Conservation (phyloP, 2,329 filamentous ascomycete species). For the Neonectria hederae region DNA sequence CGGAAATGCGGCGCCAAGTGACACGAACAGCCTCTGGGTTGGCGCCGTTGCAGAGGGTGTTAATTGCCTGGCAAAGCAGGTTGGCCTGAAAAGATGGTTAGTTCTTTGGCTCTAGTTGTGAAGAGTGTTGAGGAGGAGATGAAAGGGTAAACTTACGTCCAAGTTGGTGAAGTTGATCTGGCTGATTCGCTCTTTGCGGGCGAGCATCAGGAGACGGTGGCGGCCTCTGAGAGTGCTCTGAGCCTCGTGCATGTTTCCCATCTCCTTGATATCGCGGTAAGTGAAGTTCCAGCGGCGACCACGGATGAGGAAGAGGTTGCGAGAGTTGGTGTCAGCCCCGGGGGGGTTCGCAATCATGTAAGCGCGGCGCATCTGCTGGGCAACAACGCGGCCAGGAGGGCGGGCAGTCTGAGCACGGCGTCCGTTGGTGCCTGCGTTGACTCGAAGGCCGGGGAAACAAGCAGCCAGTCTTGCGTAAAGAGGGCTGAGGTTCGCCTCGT, state of each 20-base stretch:
- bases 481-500: background rate
- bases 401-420: too few relatives aligned
- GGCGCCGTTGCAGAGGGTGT: accelerated
- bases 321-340: background rate
- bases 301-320: background rate
- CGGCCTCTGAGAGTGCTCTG: background rate
- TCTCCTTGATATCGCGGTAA: background rate
- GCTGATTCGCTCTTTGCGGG: background rate
- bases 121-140: too few relatives aligned
- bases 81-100: background rate
- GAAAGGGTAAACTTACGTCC: background rate
- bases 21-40: background rate
- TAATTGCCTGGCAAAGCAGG: background rate
- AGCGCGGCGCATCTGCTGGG: background rate
- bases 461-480: background rate
- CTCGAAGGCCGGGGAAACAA: background rate
- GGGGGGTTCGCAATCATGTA: background rate
- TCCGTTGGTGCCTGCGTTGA: background rate
- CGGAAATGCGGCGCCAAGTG: background rate
- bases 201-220: background rate
- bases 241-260: background rate
- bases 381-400: background rate
- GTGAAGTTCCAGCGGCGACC: background rate
- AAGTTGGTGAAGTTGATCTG: background rate
- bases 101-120: background rate